These are phyloP conservation scores for Cyberlindnera sargentensis DNA, from an alignment of 805 yeast genomes.

Conservation along the genomic window DNA sequence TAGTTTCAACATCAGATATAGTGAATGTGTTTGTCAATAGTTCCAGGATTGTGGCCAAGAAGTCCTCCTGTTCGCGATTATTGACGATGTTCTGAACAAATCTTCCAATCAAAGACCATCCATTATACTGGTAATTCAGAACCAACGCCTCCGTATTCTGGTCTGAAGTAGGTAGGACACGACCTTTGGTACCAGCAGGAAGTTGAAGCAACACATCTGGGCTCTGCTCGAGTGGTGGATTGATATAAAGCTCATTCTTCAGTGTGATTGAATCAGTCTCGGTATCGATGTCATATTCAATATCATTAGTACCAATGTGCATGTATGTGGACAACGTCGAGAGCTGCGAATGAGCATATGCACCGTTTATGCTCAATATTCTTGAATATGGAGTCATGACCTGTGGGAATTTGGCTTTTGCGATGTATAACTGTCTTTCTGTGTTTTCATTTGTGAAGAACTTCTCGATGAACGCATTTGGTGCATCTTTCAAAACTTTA, in stretches of 20 bases:
- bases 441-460: constrained; percentile 29
- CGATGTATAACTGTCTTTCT: constrained; percentile 30
- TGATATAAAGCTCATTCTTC: constrained; percentile 40
- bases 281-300: constrained; percentile 38
- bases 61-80: constrained; percentile 30
- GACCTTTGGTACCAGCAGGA: constrained; percentile 60
- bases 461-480: constrained; percentile 32
- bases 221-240: constrained; percentile 50
- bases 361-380: constrained; percentile 54
- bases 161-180: constrained; percentile 48
- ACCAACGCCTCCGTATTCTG: constrained; percentile 40
- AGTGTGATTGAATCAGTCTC: constrained; percentile 47
- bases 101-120: constrained; percentile 84
- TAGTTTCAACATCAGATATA: constrained; percentile 33
- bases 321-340: constrained; percentile 55
- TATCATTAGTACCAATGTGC: constrained; percentile 31
- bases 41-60: constrained; percentile 42
- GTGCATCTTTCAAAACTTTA: constrained; percentile 24
- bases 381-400: constrained; percentile 54
- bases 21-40: constrained; percentile 42
- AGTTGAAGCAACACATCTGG: constrained; percentile 36
- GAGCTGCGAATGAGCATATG: constrained; percentile 60
- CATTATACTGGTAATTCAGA: constrained; percentile 69
- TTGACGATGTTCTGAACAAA: constrained; percentile 51
- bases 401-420: constrained; percentile 72